Evolutionary conservation across 2,329 filamentous ascomycete genomes (phyloP).

Genomic region (Pyrenophora graminea): DNA sequence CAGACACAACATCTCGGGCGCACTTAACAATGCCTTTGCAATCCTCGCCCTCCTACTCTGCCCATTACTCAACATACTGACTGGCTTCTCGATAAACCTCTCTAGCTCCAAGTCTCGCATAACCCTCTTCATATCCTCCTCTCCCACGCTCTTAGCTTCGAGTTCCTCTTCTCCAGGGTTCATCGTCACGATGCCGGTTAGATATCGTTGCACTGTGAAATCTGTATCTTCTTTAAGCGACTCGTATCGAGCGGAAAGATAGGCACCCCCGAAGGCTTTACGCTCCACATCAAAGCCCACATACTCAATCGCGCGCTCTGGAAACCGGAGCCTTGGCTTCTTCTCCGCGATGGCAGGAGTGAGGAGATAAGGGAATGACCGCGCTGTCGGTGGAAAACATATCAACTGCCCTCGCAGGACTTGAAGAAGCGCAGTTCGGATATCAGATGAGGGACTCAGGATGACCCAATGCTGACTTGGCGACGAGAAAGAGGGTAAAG

Average conservation of each 20-base stretch:
- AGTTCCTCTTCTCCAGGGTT: constrained; percentile 66
- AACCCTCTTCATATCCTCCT: constrained; percentile 60
- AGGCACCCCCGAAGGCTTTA: constrained; percentile 65
- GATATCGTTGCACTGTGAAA: constrained; percentile 79
- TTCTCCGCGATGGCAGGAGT: constrained; percentile 61
- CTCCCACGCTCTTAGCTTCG: constrained; percentile 55
- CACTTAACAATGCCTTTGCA: constrained; percentile 77
- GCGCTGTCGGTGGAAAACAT: constrained; percentile 73
- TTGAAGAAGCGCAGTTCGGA: constrained; percentile 82
- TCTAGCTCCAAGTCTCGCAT: constrained; percentile 71
- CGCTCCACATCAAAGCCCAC: constrained; percentile 86
- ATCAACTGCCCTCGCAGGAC: constrained; percentile 76
- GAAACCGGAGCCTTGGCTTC: constrained; percentile 59
- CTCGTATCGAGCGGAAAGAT: constrained; percentile 89
- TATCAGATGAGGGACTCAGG: constrained; percentile 75
- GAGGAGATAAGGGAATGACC: constrained; percentile 78
- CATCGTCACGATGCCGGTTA: constrained; percentile 79
- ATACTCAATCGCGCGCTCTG: constrained; percentile 76
- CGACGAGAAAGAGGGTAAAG: constrained; percentile 62
- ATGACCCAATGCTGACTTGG: constrained; percentile 75
- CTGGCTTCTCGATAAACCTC: constrained; percentile 75
- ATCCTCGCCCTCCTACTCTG: constrained; percentile 87
- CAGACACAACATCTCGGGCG: constrained; percentile 75
- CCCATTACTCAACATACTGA: constrained; percentile 90
- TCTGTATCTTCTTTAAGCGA: constrained; percentile 83